phyloP scores from a whole-genome alignment of 345 rosid genomes.

The Rhizophora mangle region DNA sequence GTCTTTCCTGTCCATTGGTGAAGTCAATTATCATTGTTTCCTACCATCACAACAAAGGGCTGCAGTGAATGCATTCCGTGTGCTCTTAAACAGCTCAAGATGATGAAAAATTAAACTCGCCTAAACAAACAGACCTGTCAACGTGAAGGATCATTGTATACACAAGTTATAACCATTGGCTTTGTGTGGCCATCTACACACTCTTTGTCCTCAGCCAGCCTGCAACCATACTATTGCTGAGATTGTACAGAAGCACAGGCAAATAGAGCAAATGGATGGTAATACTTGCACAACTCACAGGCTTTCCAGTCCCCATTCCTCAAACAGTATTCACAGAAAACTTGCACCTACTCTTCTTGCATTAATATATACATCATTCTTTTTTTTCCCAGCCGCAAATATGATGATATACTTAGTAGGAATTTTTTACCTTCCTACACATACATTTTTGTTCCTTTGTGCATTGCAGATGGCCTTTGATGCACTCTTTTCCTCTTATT shows the following conservation, averaged over 20 bases:
- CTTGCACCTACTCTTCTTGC: slow-evolving; percentile 24
- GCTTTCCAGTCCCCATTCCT: slow-evolving; percentile 54
- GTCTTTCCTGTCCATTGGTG: background rate
- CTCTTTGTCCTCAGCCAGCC: slow-evolving; percentile 46
- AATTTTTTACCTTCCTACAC: slow-evolving; percentile 46
- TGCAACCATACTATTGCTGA: slow-evolving; percentile 36
- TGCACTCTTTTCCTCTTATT: slow-evolving; percentile 49
- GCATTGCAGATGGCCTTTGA: slow-evolving; percentile 54
- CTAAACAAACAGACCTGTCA: background rate
- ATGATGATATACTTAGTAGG: slow-evolving; percentile 44
- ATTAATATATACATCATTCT: slow-evolving; percentile 30
- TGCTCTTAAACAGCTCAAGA: slow-evolving; percentile 22
- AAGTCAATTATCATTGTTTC: too few relatives aligned
- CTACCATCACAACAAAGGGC: too few relatives aligned
- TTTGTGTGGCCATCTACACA: slow-evolving; percentile 30
- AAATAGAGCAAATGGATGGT: slow-evolving; percentile 53
- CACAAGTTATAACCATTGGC: slow-evolving; percentile 28
- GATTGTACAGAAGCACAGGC: slow-evolving; percentile 45
- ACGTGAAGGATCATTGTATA: background rate
- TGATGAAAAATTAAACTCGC: slow-evolving; percentile 10
- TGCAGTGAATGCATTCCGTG: background rate
- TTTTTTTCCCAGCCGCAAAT: slow-evolving; percentile 28
- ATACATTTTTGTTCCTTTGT: slow-evolving; percentile 41
- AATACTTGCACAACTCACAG: slow-evolving; percentile 39
- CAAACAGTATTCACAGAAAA: slow-evolving; percentile 4